Evolutionary conservation across 257 asterid genomes (phyloP), one percentile per base, ranked within the genome.

Genomic region (Voacanga thouarsii): DNA sequence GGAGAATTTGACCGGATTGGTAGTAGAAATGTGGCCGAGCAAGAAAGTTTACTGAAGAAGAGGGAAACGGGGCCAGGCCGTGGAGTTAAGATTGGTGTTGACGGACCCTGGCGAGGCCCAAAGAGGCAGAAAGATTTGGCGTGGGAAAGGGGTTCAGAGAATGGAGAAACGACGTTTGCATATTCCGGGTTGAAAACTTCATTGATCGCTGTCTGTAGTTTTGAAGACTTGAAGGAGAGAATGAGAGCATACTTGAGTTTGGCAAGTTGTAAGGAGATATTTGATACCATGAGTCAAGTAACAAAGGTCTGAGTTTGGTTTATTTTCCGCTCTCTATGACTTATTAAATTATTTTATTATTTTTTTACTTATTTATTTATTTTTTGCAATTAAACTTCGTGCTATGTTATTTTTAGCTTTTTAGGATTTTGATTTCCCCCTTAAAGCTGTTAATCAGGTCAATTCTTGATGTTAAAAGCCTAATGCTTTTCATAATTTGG

Each of bases 191-290:
- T 93, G 85, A 88, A 82, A 82, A 59, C 66, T 82, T 96, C 99
- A 30, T 75, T 96, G 89, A 84, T 77, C 80, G 98, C 92, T 53
- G 87, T 96, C 78, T 96, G 99, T 63, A 93, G 99, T 81, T 89
- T 93, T 53, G 97, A 90, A 64, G 99, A 96, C 82, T 86, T 96
- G 84, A 89, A 89, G 87, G 94, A 89, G 86, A 90, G 99, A 78
- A 88, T 96, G 97, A 85, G 92, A 85, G 88, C 82, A 89, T 85
- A 92, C 78, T 78, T 93, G 89, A 92, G 91, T 82, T 86, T 89
- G 86, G 88, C 79, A 33, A 83, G 91, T 75, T 92, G 97, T 84
- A 85, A 82, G 72, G 97, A 92, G 57, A 83, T 92, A 66, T 93
- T 88, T 44, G 91, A 83, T 79, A 82, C 90, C 47, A 89, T 96